These are phyloP conservation scores for Kazachstania kunashirensis DNA, from an alignment of 805 yeast species.

Conservation along the genomic window DNA sequence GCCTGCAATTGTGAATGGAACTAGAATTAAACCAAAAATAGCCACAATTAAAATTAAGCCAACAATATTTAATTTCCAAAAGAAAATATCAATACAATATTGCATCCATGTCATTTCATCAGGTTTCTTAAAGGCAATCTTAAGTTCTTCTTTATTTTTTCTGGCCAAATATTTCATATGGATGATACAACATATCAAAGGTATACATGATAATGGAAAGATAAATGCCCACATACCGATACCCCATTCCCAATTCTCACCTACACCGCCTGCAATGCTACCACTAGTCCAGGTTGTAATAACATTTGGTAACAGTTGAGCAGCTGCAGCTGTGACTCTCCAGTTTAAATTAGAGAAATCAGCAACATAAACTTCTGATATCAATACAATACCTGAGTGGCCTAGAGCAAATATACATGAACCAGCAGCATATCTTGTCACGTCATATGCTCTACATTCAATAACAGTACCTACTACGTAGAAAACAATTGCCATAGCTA, in stretches of 20 bases:
- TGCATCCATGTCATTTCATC: slow-evolving; percentile 11
- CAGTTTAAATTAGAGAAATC: slow-evolving; percentile 57
- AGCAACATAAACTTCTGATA: slow-evolving; percentile 45
- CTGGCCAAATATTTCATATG: slow-evolving; percentile 41
- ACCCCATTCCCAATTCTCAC: slow-evolving; percentile 40
- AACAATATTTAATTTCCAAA: slow-evolving; percentile 52
- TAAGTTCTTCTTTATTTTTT: slow-evolving; percentile 30
- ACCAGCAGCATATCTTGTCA: slow-evolving; percentile 46
- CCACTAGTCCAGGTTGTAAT: slow-evolving; percentile 67
- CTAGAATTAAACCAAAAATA: slow-evolving; percentile 48
- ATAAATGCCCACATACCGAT: slow-evolving; percentile 54
- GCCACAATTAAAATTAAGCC: slow-evolving; percentile 47
- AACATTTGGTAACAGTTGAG: slow-evolving; percentile 58
- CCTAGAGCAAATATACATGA: slow-evolving; percentile 40
- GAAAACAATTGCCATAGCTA: slow-evolving; percentile 35
- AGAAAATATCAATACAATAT: slow-evolving; percentile 29
- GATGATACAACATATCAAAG: slow-evolving; percentile 36
- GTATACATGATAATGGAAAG: slow-evolving; percentile 42
- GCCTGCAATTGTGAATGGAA: slow-evolving; percentile 63
- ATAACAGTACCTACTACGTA: slow-evolving; percentile 47
- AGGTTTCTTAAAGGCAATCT: neutral
- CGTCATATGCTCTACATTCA: slow-evolving; percentile 41
- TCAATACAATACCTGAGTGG: slow-evolving; percentile 46
- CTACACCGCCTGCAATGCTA: slow-evolving; percentile 34
- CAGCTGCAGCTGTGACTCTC: slow-evolving; percentile 49